These are phyloP conservation scores for Trypethelium eluteriae DNA, from an alignment of 495 filamentous ascomycete genomes.

Conservation along the genomic window DNA sequence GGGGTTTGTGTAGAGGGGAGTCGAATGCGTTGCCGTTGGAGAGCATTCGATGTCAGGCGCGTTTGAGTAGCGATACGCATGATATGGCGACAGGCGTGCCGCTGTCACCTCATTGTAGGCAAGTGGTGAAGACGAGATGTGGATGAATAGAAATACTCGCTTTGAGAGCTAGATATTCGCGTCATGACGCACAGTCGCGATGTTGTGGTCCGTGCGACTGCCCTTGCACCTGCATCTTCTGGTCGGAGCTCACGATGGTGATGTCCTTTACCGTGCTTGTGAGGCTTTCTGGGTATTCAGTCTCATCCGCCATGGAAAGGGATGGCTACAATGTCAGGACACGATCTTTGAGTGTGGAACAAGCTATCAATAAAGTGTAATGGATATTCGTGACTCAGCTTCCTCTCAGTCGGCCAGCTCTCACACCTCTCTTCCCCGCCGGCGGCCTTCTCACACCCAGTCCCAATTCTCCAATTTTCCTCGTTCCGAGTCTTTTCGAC, in stretches of 20 bases:
- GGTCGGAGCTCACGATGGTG: not conserved
- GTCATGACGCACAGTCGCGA: not conserved
- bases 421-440: not conserved
- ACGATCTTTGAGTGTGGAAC: not conserved
- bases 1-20: conserved; percentile 10
- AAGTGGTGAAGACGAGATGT: not conserved
- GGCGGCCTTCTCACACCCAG: not conserved
- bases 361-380: not conserved
- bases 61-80: conserved; percentile 19
- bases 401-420: not conserved
- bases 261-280: not conserved
- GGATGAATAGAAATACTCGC: not conserved
- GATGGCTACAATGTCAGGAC: not conserved
- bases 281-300: not conserved
- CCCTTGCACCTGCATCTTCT: not conserved
- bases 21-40: conserved; percentile 5
- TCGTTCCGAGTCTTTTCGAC: not conserved
- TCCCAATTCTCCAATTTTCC: not conserved
- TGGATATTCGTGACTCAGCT: not conserved
- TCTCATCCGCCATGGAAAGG: not conserved
- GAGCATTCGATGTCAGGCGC: not conserved
- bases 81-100: conserved; percentile 13
- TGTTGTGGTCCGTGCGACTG: not conserved
- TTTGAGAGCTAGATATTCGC: not conserved
- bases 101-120: conserved; percentile 11